Base-by-base conservation (phyloP, 768 basidiomycete genomes). In the Kwoniella pini region DNA sequence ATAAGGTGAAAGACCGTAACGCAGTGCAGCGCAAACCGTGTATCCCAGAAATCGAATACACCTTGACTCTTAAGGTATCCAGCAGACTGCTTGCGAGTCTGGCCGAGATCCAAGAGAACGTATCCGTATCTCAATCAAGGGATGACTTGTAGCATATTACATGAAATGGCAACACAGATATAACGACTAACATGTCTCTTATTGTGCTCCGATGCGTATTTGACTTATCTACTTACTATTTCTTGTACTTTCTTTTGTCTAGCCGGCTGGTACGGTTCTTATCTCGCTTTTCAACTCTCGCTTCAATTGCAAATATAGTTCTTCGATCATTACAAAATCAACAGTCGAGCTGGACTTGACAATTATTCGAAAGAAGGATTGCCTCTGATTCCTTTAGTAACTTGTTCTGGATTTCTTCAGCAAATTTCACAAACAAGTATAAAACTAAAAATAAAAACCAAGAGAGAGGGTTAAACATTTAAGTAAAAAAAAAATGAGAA, bases 401-500 rank as follows among this genome's bases (percentile, higher is more conserved):
- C n/a, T n/a, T n/a, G n/a, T n/a, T n/a, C n/a, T n/a, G n/a, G 11
- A 5, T 21, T 43, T 43, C 40, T 43, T 6, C 11, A 43, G 45
- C 15, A 46, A 2, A 46, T 46, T 22, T 4, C 24, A 12, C 40
- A 43, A 6, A 22, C 12, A 7, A 3, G 15, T 24, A 11, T 22
- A 24, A 46, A 28, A 27, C 17, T 22, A 24, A 2, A 24, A 4
- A 46, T 24, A 2, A 15, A 28, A 2, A 46, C 4, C 4, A 6
- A 46, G 45, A 24, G 7, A 24, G 12, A 19, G 27, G 15, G 33
- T 15, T 15, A n/a, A n/a, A n/a, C 33, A 15, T 36, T 36, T 15
- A 15, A 36, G 40, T 31, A 55, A 28, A n/a, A n/a, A n/a, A n/a
- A n/a, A n/a, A 33, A 55, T 55, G 54, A 28, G 27, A 26, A 83